Base-by-base conservation (phyloP, 2,329 filamentous ascomycete species). In the Aspergillus bombycis region DNA sequence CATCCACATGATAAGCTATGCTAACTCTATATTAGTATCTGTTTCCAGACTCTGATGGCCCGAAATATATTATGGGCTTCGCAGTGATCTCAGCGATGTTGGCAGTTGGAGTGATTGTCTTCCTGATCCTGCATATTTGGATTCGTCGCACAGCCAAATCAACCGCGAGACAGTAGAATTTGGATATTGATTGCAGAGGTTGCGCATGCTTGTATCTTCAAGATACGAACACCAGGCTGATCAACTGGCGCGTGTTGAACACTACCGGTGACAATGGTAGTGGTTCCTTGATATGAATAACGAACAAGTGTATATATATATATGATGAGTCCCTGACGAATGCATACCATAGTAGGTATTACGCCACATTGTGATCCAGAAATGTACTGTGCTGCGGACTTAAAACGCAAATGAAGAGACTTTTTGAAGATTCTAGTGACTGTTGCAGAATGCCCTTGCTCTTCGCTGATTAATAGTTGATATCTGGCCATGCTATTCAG, bases 11-110 rank as follows among this genome's bases (percentile, higher is more conserved):
- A 19, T 32, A 53, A 32, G 19, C 8, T 19, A 32, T 32, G 28
- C 50, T 53, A 53, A 53, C 23, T 9, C 7, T 32, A 36, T 32
- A 19, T 21, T 34, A 53, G 46, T 81, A 85, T 65, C 68, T 87
- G 3, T 87, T 85, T 71, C 85, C 84, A 0, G 70, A 72, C 0
- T 67, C 75, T 0, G 83, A 86, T 60, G 73, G 74, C 23, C 84
- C 84, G 0, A 83, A 85, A 67, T 84, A 84, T 64, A 68, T 82
- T 2, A 79, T 77, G 72, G 82, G 74, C 57, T 84, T 79, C 69
- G 69, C 75, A 16, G 75, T 77, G 4, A 78, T 78, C 28, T 73
- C 72, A 4, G 77, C 71, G 0, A 72, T 79, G 70, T 69, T 75
- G 46, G 72, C 63, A 21, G 58, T 76, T 4, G 75, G 75, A 21